Conservation (phyloP, 2,329 filamentous ascomycete genomes). For the Emmonsiellopsis sp. region DNA sequence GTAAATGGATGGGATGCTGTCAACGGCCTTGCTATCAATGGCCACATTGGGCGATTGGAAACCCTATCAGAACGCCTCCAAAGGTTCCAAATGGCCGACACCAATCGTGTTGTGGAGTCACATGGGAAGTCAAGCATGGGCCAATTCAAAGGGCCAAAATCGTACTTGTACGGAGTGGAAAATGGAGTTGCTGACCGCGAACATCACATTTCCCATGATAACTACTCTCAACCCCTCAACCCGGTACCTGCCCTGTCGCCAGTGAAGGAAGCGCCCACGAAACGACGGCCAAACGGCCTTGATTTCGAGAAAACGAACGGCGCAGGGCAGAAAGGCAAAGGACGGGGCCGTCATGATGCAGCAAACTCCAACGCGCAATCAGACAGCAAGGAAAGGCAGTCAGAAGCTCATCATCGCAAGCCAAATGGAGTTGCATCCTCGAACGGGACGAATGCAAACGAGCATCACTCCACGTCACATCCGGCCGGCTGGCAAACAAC, state of each 20-base stretch:
- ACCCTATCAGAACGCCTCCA: constrained; percentile 29
- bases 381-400: constrained; percentile 23
- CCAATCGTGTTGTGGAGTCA: constrained; percentile 20
- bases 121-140: constrained; percentile 14
- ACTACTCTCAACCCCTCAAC: constrained; percentile 7
- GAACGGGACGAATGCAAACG: constrained; percentile 12
- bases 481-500: constrained; percentile 33
- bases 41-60: constrained; percentile 21
- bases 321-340: constrained; percentile 23
- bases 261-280: constrained; percentile 21
- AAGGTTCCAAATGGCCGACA: constrained; percentile 28
- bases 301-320: constrained; percentile 27
- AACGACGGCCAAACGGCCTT: constrained; percentile 22
- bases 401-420: constrained; percentile 20
- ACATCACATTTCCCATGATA: constrained; percentile 17
- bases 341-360: constrained; percentile 24
- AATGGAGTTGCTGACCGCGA: constrained; percentile 23
- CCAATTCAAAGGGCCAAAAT: constrained; percentile 11
- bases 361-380: constrained; percentile 7
- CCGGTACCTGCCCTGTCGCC: constrained; percentile 15
- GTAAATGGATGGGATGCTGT: constrained; percentile 10
- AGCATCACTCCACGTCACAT: constrained; percentile 9
- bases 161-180: constrained; percentile 15
- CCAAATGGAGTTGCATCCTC: constrained; percentile 20
- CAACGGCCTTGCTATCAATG: constrained; percentile 14